Conservation (phyloP, 2,329 filamentous ascomycete genomes). For the Diplodia sapinea region DNA sequence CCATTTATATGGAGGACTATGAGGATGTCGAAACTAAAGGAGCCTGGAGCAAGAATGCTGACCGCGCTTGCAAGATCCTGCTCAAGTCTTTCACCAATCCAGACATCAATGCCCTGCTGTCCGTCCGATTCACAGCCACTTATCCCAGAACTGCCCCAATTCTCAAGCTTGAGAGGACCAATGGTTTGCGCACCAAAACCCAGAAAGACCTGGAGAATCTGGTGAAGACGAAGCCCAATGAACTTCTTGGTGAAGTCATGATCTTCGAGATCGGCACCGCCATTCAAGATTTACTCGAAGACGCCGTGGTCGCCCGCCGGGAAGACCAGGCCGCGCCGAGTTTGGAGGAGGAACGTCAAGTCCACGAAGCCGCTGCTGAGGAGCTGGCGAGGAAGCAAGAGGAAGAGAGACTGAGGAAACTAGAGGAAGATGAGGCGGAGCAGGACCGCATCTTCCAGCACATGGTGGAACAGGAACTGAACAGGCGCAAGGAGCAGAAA, state of each 20-base stretch:
- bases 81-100: slow-evolving; percentile 76
- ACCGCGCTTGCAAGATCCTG: slow-evolving; percentile 80
- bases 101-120: slow-evolving; percentile 73
- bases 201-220: slow-evolving; percentile 73
- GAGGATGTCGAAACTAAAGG: slow-evolving; percentile 71
- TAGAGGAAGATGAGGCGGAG: slow-evolving; percentile 61
- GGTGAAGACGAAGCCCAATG: slow-evolving; percentile 71
- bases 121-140: slow-evolving; percentile 82
- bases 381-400: slow-evolving; percentile 59
- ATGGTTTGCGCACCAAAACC: slow-evolving; percentile 71
- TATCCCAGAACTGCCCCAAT: slow-evolving; percentile 86
- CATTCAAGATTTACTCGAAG: slow-evolving; percentile 76
- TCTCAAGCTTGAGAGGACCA: slow-evolving; percentile 69
- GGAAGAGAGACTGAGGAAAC: slow-evolving; percentile 48
- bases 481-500: slow-evolving; percentile 69
- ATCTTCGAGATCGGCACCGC: slow-evolving; percentile 66
- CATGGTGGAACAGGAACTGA: slow-evolving; percentile 74
- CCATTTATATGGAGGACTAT: slow-evolving; percentile 91
- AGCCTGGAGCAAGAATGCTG: slow-evolving; percentile 87
- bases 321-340: slow-evolving; percentile 80
- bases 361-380: slow-evolving; percentile 75
- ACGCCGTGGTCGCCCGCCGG: slow-evolving; percentile 79
- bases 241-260: slow-evolving; percentile 67
- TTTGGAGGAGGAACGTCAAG: slow-evolving; percentile 84
- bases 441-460: slow-evolving; percentile 73